These are phyloP conservation scores for Trametes coccinea DNA, from an alignment of 768 basidiomycete species.

Conservation along the genomic window DNA sequence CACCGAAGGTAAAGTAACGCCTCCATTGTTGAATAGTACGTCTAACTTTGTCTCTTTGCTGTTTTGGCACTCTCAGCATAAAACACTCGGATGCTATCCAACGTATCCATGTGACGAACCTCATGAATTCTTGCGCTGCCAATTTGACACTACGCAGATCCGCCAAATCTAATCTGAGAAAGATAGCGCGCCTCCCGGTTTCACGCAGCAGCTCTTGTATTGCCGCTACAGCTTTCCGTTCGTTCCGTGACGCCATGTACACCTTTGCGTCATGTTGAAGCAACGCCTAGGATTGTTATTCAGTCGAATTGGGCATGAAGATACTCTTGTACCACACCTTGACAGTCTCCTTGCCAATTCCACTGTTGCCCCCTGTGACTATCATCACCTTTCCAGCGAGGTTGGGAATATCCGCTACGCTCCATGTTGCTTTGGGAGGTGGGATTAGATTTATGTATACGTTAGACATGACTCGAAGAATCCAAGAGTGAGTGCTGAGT, in stretches of 20 bases:
- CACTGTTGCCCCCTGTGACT: slow-evolving; percentile 41
- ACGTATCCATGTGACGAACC: slow-evolving; percentile 22
- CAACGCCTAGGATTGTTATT: slow-evolving; percentile 38
- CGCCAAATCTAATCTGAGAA: slow-evolving; percentile 44
- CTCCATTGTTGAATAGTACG: slow-evolving; percentile 48
- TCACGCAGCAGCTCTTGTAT: slow-evolving; percentile 50
- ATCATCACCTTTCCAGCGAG: slow-evolving; percentile 37
- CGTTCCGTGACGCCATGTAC: slow-evolving; percentile 54
- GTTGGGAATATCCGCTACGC: slow-evolving; percentile 50
- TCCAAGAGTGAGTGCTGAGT: neutral
- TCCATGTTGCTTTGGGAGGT: slow-evolving; percentile 47
- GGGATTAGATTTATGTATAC: slow-evolving; percentile 23
- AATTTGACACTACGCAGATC: slow-evolving; percentile 39
- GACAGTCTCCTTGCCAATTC: slow-evolving; percentile 61
- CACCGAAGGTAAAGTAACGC: slow-evolving; percentile 45
- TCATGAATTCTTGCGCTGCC: slow-evolving; percentile 40
- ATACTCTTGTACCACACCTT: slow-evolving; percentile 38
- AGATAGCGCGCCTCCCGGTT: slow-evolving; percentile 42
- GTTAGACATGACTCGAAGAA: slow-evolving; percentile 8
- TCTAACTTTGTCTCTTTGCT: slow-evolving; percentile 33
- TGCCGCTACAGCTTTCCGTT: slow-evolving; percentile 44
- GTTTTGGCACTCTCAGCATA: no score
- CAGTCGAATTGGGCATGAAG: neutral
- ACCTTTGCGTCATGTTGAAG: slow-evolving; percentile 61
- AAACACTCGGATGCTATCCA: no score